These are phyloP conservation scores for Pelagophyceae sp. DNA, from an alignment of 352 stramenopile species.

Conservation along the genomic window DNA sequence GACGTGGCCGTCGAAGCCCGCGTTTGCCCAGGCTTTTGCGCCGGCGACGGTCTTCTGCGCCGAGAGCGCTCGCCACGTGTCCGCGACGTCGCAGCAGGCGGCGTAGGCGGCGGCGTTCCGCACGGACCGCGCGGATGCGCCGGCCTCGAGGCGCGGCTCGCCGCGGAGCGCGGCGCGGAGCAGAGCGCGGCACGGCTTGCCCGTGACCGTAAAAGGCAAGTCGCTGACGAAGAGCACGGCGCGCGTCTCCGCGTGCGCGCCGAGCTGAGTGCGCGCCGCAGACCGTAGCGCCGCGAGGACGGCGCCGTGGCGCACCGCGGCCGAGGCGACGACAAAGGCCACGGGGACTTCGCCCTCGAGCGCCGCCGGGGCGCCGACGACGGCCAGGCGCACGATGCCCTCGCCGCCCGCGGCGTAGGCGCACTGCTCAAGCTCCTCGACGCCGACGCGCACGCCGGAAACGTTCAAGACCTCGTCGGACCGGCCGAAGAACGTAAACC, in stretches of 20 bases:
- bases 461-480: conserved; percentile 17
- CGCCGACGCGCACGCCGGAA: neutral
- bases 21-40: neutral
- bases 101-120: neutral
- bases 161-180: neutral
- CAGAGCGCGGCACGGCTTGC: neutral
- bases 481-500: conserved; percentile 3
- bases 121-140: neutral
- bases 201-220: neutral
- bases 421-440: conserved; percentile 6
- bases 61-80: neutral
- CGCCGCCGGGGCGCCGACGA: neutral
- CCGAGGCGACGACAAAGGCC: neutral
- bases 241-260: neutral
- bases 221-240: neutral
- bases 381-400: neutral
- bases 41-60: neutral
- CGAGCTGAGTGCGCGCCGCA: neutral
- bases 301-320: neutral
- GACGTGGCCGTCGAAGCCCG: conserved; percentile 5
- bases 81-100: neutral
- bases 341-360: conserved; percentile 1
- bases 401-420: neutral
- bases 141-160: neutral
- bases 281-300: neutral